Percentiles rank a stretch among this genome's conserved stretches.
These are phyloP conservation scores for Hordeum vulgare DNA, from an alignment of 176 grass and related monocot genomes.

Conservation along the genomic window DNA sequence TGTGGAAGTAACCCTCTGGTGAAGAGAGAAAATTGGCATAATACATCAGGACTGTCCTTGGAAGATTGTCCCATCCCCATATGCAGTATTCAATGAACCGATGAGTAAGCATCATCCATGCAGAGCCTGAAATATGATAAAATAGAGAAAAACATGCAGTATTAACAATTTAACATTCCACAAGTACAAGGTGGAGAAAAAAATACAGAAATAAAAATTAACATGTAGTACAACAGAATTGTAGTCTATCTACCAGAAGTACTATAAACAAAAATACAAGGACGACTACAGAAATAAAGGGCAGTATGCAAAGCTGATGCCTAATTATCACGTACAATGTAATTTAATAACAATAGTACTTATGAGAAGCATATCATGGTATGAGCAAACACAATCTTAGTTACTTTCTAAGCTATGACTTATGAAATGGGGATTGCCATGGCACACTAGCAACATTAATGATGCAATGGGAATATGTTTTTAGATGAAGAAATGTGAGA, in stretches of 20 bases:
- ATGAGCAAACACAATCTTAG: neutral
- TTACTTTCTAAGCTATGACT: neutral
- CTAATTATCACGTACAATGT: neutral
- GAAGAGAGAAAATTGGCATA: constrained; percentile 98
- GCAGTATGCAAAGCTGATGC: neutral
- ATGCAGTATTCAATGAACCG: constrained; percentile 87
- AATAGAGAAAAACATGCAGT: neutral
- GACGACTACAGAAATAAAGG: neutral
- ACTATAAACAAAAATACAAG: neutral
- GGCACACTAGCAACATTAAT: neutral
- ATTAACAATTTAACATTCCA: constrained; percentile 10
- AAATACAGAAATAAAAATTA: neutral
- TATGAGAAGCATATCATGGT: neutral
- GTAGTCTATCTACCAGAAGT: neutral
- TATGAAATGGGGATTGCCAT: neutral
- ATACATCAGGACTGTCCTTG: constrained; percentile 94
- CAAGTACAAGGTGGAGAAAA: neutral
- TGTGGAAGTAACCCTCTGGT: constrained; percentile 95
- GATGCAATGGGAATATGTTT: neutral
- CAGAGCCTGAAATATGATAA: constrained; percentile 69
- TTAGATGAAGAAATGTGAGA: neutral
- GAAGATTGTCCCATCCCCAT: constrained; percentile 99
- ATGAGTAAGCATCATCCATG: constrained; percentile 97
- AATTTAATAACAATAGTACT: neutral
- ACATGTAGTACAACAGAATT: neutral